These are phyloP conservation scores for Carex myosuroides DNA, from an alignment of 176 grass and related monocot species.

Conservation along the genomic window DNA sequence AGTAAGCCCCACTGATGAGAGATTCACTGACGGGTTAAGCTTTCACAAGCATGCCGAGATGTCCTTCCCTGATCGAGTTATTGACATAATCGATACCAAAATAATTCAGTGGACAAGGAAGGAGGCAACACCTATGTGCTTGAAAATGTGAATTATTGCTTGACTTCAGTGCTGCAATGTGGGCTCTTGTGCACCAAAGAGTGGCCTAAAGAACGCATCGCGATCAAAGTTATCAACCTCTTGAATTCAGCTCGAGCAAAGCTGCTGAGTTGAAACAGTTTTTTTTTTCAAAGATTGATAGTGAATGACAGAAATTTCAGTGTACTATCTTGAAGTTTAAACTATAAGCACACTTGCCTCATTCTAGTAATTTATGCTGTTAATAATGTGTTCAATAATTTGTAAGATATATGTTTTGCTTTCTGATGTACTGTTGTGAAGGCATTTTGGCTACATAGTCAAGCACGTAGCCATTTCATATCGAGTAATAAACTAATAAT, in stretches of 20 bases:
- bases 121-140: background rate
- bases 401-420: background rate
- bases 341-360: background rate
- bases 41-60: constrained; percentile 8
- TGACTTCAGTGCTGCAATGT: constrained; percentile 11
- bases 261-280: background rate
- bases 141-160: constrained; percentile 1
- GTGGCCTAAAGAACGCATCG: background rate
- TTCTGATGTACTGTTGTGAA: background rate
- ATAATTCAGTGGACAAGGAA: background rate
- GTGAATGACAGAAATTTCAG: background rate
- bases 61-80: background rate
- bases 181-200: constrained; percentile 10
- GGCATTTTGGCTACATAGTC: background rate
- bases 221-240: background rate
- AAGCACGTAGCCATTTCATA: background rate
- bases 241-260: background rate
- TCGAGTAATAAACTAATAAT: background rate
- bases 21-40: constrained; percentile 21
- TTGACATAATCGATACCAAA: background rate
- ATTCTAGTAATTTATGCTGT: background rate
- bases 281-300: no score
- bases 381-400: background rate
- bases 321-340: background rate
- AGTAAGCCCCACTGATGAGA: constrained; percentile 30